phyloP scores from a whole-genome alignment of 169 alveolate genomes.

The Eimeria tenella region DNA sequence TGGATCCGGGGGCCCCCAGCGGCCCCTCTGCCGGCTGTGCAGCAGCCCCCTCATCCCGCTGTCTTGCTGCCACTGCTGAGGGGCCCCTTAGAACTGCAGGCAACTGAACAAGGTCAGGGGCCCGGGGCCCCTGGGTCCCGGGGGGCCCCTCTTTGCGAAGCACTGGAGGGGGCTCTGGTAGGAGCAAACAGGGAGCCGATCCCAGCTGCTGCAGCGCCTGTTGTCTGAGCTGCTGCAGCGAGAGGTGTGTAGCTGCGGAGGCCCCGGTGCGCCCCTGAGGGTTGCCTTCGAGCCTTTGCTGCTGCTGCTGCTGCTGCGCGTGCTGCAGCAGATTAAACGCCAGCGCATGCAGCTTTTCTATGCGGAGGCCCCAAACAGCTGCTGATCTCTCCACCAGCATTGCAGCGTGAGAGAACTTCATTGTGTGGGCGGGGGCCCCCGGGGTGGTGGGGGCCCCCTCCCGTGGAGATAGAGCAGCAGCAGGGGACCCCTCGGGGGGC shows the following conservation, averaged over 20 bases:
- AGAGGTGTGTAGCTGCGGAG: conserved; percentile 1
- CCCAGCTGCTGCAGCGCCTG: conserved; percentile 3
- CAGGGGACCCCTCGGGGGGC: conserved; percentile 20
- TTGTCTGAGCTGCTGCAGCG: conserved; percentile 44
- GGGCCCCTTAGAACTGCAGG: conserved; percentile 58
- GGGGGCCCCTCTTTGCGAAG: conserved; percentile 30
- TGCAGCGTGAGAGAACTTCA: conserved; percentile 66
- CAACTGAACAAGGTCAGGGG: conserved; percentile 54
- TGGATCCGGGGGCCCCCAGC: neutral
- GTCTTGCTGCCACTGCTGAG: conserved; percentile 36
- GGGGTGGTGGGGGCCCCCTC: conserved; percentile 14
- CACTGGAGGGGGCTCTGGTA: conserved; percentile 29
- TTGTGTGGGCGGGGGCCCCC: conserved; percentile 29
- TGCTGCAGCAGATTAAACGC: conserved; percentile 51
- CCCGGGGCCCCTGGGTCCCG: conserved; percentile 30
- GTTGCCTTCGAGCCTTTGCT: neutral
- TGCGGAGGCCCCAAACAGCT: conserved; percentile 56
- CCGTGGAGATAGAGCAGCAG: neutral
- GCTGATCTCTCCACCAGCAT: conserved; percentile 54
- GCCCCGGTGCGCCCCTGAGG: conserved; percentile 5
- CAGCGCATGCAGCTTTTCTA: conserved; percentile 64
- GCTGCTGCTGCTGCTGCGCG: neutral
- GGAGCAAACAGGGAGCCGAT: conserved; percentile 19
- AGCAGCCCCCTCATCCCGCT: neutral
- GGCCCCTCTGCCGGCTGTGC: conserved; percentile 8